Percentiles rank a stretch among this genome's conserved stretches.
Conservation (phyloP, 306 rosid genomes). For the Canavalia ensiformis region DNA sequence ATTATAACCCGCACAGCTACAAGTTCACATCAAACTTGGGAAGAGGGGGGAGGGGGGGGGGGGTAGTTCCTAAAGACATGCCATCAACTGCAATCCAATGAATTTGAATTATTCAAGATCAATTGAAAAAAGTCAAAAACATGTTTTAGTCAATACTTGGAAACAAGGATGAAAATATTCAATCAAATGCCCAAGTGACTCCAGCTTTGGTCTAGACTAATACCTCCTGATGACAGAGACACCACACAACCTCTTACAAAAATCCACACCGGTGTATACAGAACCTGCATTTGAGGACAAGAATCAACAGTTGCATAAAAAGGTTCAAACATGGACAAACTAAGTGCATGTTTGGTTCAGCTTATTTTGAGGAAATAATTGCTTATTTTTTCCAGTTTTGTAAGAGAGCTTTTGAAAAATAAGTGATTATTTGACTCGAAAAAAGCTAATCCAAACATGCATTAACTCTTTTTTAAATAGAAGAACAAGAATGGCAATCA, state of each 20-base stretch:
- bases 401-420: no score
- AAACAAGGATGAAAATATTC: conserved; percentile 34
- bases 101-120: conserved; percentile 19
- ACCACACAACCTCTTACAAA: conserved; percentile 97
- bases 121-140: neutral
- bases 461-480: neutral
- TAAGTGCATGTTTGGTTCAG: no score
- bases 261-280: conserved; percentile 96
- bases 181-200: conserved; percentile 20
- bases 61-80: neutral
- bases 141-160: conserved; percentile 31
- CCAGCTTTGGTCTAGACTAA: conserved; percentile 32
- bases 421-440: no score
- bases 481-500: conserved; percentile 26
- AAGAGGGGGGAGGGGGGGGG: neutral
- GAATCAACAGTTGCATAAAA: conserved; percentile 32
- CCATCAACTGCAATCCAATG: conserved; percentile 10
- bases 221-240: conserved; percentile 98
- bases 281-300: conserved; percentile 69
- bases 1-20: conserved; percentile 4
- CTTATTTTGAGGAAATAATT: no score
- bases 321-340: conserved; percentile 9
- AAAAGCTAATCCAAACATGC: no score
- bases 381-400: no score
- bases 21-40: neutral